Conservation (phyloP, 306 rosid genomes). For the Senna tora region DNA sequence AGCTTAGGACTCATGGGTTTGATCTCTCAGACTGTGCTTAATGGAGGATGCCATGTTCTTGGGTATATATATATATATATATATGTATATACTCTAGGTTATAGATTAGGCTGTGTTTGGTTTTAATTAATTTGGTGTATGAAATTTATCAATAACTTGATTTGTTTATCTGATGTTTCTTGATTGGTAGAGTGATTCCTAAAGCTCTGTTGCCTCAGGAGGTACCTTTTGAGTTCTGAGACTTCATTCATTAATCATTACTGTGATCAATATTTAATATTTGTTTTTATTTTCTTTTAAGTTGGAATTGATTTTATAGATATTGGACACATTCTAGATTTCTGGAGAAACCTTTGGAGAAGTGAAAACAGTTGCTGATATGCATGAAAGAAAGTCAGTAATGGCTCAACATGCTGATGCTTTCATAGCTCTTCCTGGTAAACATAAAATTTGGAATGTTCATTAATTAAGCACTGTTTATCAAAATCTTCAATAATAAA, state of each 20-base stretch:
- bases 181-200: constrained; percentile 61
- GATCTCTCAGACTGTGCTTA: constrained; percentile 57
- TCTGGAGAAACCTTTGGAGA: constrained; percentile 55
- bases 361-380: constrained; percentile 51
- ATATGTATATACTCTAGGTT: no score
- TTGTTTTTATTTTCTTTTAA: constrained; percentile 14
- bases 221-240: constrained; percentile 45
- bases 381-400: constrained; percentile 62
- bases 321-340: constrained; percentile 39
- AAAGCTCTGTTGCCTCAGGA: constrained; percentile 58
- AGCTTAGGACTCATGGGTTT: constrained; percentile 75
- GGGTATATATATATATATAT: constrained; percentile 45
- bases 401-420: constrained; percentile 63
- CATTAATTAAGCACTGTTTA: background rate
- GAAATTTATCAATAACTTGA: background rate
- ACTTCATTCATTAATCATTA: no score
- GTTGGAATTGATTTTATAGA: constrained; percentile 2
- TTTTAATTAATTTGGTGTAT: background rate
- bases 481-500: no score
- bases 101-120: background rate
- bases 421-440: constrained; percentile 61
- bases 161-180: constrained; percentile 18
- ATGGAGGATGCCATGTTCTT: constrained; percentile 73
- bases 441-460: background rate
- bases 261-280: constrained; percentile 9